Conservation (phyloP, 352 stramenopile species). For the Pythium aphanidermatum region DNA sequence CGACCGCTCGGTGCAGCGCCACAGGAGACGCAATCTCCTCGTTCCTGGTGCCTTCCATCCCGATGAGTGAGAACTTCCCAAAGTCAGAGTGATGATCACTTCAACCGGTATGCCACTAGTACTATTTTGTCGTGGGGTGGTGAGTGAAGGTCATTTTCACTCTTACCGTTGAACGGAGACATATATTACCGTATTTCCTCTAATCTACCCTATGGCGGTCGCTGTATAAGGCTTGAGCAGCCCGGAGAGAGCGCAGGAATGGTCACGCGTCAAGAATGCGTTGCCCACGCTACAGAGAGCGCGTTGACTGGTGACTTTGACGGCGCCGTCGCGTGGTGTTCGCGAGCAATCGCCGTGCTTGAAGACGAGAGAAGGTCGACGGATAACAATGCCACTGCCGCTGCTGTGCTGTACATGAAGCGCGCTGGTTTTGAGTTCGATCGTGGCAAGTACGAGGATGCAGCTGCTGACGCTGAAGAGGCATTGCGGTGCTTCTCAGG, state of each 20-base stretch:
- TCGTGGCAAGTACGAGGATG: background rate
- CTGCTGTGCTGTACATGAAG: conserved; percentile 2
- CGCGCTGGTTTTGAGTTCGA: conserved; percentile 11
- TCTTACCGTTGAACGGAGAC: too few relatives aligned
- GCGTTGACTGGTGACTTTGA: conserved; percentile 4
- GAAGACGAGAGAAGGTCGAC: background rate
- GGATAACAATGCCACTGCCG: background rate
- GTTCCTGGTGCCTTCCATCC: too few relatives aligned
- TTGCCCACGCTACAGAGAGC: conserved; percentile 1
- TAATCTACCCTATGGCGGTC: too few relatives aligned
- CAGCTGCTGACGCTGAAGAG: background rate
- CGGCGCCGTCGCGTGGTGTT: conserved; percentile 11
- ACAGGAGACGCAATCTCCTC: too few relatives aligned
- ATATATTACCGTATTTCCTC: too few relatives aligned
- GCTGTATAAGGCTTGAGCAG: background rate
- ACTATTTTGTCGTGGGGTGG: too few relatives aligned
- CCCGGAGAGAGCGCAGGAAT: background rate
- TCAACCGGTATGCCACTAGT: too few relatives aligned
- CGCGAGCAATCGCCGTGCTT: conserved; percentile 3
- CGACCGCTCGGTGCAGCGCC: conserved; percentile 1
- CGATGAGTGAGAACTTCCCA: too few relatives aligned
- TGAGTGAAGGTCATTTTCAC: too few relatives aligned
- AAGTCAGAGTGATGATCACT: too few relatives aligned
- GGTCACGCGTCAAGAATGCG: conserved; percentile 9
- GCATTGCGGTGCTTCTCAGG: background rate